Conservation (phyloP, 139 green algal species). For the Ettlia oleoabundans region DNA sequence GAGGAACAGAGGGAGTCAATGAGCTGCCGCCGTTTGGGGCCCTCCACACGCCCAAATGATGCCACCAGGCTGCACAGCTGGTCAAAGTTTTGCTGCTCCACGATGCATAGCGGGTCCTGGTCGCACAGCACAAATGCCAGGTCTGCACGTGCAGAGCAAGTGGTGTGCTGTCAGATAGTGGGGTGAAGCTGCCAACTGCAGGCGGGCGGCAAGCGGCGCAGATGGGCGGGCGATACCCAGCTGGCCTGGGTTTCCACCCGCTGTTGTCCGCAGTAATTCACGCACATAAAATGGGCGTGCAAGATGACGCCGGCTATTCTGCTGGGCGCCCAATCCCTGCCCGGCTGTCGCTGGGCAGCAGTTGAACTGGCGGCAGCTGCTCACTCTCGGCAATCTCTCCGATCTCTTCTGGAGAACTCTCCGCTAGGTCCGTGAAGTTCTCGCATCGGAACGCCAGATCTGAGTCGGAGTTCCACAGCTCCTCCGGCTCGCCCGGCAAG, state of each 20-base stretch:
- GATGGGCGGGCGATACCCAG: background rate
- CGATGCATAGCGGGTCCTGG: conserved; percentile 57
- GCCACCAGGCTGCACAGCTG: conserved; percentile 53
- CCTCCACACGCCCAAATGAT: conserved; percentile 42
- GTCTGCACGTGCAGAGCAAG: conserved; percentile 39
- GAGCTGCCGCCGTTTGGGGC: conserved; percentile 41
- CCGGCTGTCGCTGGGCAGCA: conserved; percentile 11
- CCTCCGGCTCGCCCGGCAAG: conserved; percentile 38
- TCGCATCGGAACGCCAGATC: conserved; percentile 4
- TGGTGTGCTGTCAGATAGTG: background rate
- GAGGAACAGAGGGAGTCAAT: conserved; percentile 65
- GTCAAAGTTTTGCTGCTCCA: conserved; percentile 63
- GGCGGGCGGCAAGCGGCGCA: background rate
- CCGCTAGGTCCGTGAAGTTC: conserved; percentile 28
- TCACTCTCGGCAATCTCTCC: conserved; percentile 46
- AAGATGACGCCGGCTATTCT: no score
- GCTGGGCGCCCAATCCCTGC: no score
- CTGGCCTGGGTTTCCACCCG: no score
- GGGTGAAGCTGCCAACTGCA: background rate
- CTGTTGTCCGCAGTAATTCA: background rate
- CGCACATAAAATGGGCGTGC: no score
- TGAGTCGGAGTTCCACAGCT: conserved; percentile 30
- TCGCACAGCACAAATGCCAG: conserved; percentile 64
- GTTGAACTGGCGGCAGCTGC: background rate
- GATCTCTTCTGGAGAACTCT: conserved; percentile 20